Evolutionary conservation across 2,329 filamentous ascomycete genomes (phyloP).

Genomic region (Pyricularia sp.): DNA sequence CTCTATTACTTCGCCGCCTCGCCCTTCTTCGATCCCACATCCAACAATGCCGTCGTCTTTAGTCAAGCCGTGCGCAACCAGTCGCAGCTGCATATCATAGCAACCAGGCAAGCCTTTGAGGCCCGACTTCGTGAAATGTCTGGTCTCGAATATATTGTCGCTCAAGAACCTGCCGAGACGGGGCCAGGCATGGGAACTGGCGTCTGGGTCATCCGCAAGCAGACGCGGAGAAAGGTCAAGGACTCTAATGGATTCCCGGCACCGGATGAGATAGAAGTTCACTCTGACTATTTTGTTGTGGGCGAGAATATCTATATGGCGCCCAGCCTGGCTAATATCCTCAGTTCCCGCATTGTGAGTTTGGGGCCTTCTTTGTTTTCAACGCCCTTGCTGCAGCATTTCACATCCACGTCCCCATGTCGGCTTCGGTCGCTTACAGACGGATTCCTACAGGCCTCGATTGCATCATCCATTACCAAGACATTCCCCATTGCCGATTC

Average conservation of each 20-base stretch:
- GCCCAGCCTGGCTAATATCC: slow-evolving; percentile 44
- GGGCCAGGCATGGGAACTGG: slow-evolving; percentile 47
- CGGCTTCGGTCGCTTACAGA: not conserved
- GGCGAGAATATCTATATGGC: slow-evolving; percentile 57
- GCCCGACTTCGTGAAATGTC: slow-evolving; percentile 49
- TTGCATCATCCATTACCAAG: slow-evolving; percentile 41
- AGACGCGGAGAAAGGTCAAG: slow-evolving; percentile 45
- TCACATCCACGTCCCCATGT: slow-evolving; percentile 5
- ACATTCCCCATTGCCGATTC: slow-evolving; percentile 36
- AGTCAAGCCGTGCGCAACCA: slow-evolving; percentile 49
- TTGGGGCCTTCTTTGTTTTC: not conserved
- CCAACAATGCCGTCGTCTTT: slow-evolving; percentile 52
- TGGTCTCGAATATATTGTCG: slow-evolving; percentile 53
- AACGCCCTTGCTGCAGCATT: not conserved
- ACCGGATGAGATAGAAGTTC: slow-evolving; percentile 46
- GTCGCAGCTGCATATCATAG: slow-evolving; percentile 41
- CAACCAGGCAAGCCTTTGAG: slow-evolving; percentile 51
- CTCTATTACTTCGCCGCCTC: slow-evolving; percentile 57
- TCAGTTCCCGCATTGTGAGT: slow-evolving; percentile 45
- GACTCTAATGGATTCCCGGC: slow-evolving; percentile 16
- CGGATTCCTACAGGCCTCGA: slow-evolving; percentile 28
- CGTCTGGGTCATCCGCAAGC: slow-evolving; percentile 58
- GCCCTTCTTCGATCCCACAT: slow-evolving; percentile 54
- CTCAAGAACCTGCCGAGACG: slow-evolving; percentile 50
- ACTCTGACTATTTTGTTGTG: slow-evolving; percentile 50